Evolutionary conservation across 2,329 filamentous ascomycete genomes (phyloP), one percentile per base, ranked within the genome.

Genomic region (Didymosphaeria variabile): DNA sequence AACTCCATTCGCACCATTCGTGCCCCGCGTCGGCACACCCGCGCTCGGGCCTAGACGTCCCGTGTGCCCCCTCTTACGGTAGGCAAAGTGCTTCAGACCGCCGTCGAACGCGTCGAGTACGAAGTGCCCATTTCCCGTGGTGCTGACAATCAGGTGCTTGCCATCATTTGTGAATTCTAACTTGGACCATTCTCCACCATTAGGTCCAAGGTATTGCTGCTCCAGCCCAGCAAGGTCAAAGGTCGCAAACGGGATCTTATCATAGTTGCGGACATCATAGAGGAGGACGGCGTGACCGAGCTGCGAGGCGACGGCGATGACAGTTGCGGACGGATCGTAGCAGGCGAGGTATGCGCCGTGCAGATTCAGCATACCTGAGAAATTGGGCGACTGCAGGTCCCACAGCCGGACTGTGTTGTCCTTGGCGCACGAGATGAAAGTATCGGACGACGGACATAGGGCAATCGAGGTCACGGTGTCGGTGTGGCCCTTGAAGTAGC

Each of bases 81-180:
- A 78, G 59, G 94, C 84, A 75, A 91, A 93, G 10, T 91, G 90
- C 72, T 90, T 92, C 23, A 98, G 79, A 7, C 84, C 85, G 42
- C 94, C 95, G 45, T 92, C 89, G 75, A 97, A 98, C 1, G 94
- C 92, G 75, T 99, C 95, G n/a, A 99, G 83, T 2, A 99, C 82
- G 72, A 95, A 97, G 78, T 99, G 95, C 0, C 93, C 93, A 55
- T 86, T 86, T 7, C 91, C 92, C 52, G 90, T 92, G 2, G 94
- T 98, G 15, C 91, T 92, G 19, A 99, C 79, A 5, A 99, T 85
- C 51, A 99, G 80, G 62, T 88, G 88, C 73, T 97, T 97, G 19
- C 95, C 95, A 72, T 99, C 95, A 72, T 99, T 99, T 60, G 92
- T 95, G 76, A 99, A 98, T 71, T 97, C 93, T 45, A 99, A 85